Evolutionary conservation across 73 alveolate genomes (phyloP).

Genomic region (Breviolum minutum): DNA sequence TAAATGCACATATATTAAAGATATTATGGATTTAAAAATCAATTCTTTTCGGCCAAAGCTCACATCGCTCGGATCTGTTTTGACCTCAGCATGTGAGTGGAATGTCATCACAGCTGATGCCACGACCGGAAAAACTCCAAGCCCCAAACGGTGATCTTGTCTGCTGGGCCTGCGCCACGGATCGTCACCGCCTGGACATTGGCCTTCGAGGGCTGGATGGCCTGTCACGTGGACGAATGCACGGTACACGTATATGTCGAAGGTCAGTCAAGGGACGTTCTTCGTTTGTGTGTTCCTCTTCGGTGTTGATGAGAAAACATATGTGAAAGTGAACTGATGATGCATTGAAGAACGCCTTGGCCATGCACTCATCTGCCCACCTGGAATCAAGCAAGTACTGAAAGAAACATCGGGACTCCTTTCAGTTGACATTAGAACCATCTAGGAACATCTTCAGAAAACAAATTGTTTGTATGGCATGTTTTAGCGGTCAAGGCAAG

Average conservation of each 20-base stretch:
- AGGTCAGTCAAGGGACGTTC: too few species aligned
- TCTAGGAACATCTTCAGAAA: neutral
- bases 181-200: slow-evolving; percentile 78
- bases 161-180: slow-evolving; percentile 84
- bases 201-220: slow-evolving; percentile 92
- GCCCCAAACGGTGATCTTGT: slow-evolving; percentile 13
- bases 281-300: too few species aligned
- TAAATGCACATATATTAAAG: too few species aligned
- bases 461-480: too few species aligned
- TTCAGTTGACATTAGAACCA: neutral
- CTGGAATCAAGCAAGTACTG: neutral
- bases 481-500: neutral
- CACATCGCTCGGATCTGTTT: slow-evolving; percentile 74
- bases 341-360: slow-evolving; percentile 14
- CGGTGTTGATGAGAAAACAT: too few species aligned
- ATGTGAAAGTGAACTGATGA: too few species aligned
- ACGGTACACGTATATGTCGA: too few species aligned
- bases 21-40: neutral
- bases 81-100: slow-evolving; percentile 21
- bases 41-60: neutral
- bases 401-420: neutral
- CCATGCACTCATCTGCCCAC: slow-evolving; percentile 94
- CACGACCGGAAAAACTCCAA: neutral
- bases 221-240: neutral
- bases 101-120: too few species aligned